Evolutionary conservation across 2,329 filamentous ascomycete genomes (phyloP), one percentile per base, ranked within the genome.

Genomic region (Cladosporium sp.): DNA sequence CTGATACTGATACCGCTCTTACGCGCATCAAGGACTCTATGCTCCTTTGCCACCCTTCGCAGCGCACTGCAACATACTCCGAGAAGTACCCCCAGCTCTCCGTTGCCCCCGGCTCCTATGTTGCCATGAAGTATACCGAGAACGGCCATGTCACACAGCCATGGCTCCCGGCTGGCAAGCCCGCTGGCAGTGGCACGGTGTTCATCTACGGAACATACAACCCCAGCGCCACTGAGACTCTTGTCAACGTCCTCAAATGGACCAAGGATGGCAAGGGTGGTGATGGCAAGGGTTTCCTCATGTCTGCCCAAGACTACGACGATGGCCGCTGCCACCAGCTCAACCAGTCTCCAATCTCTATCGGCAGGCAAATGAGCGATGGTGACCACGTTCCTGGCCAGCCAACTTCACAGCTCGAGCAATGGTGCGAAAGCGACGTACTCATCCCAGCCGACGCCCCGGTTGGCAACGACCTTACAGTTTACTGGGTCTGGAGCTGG

Each of bases 401-500:
- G 60, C 64, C 69, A 4, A 68, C 59, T 36, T 65, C 66, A 19
- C 68, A 70, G n/a, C 70, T 73, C 53, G 83, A 87, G 65, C 78
- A 92, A 51, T 86, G 81, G 77, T 97, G 94, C 75, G 92, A 97
- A 73, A 86, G 86, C 35, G 86, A 94, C 68, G 77, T 97, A 48
- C 80, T 86, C 67, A 77, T 99, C 13, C 94, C 94, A 0, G 69
- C 77, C 4, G 82, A 88, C 64, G 77, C 84, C 47, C 73, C 80
- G n/a, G 72, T 78, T 9, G 84, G 85, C 44, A 5, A 4, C 0
- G 80, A 81, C 25, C 90, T 92, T 71, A 93, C 91, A 3, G 75
- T 96, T 52, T 96, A 96, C 78, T 97, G 93, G 93, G 87, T 97
- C 45, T 97, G 94, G 94, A 88, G 96, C 73, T 99, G 91, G 90